Base-by-base conservation (phyloP, 1,284 basidiomycete species). In the Sporisorium reilianum region DNA sequence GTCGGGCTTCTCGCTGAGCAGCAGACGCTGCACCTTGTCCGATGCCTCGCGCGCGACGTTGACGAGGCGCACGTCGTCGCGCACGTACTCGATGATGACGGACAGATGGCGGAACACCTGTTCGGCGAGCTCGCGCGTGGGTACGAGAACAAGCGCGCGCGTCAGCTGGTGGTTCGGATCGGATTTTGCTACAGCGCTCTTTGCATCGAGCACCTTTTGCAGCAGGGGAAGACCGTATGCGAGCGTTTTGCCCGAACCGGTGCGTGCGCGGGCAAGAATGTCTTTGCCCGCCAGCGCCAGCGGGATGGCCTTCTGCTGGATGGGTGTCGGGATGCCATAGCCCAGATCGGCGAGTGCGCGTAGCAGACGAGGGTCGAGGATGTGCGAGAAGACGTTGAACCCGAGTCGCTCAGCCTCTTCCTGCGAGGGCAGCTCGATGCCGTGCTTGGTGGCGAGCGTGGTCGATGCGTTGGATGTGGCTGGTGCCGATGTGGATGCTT, bases 161-260 rank as follows among this genome's bases (percentile, higher is more conserved):
- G 94, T 96, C 4, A 87, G 87, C 82, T 89, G 88, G 71, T 87
- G 86, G 16, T 83, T 81, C 9, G 86, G 81, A 78, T 88, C 88
- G 12, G 75, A 78, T 28, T 70, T 71, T 18, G 76, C 48, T 20
- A 75, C 42, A 52, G 62, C 73, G 83, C 87, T 87, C 88, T 96
- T 96, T 5, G 89, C 88, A 72, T 89, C 90, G 55, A 99, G 83
- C 32, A 99, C 91, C 84, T 94, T 95, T 84, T 99, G 96, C 0
- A 94, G 87, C 18, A 95, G 86, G 0, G 97, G 96, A 5, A 99
- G 89, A 71, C 91, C 94, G 85, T 99, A 99, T 3, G 97, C 95
- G 1, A 93, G 93, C 0, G 97, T 99, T 88, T 99, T 99, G 49
- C 97, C 97, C 64, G 93, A 95, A 14, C 97, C 97, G 1, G 97